Conservation (phyloP, 768 basidiomycete genomes). For the Cytidiella melzeri region DNA sequence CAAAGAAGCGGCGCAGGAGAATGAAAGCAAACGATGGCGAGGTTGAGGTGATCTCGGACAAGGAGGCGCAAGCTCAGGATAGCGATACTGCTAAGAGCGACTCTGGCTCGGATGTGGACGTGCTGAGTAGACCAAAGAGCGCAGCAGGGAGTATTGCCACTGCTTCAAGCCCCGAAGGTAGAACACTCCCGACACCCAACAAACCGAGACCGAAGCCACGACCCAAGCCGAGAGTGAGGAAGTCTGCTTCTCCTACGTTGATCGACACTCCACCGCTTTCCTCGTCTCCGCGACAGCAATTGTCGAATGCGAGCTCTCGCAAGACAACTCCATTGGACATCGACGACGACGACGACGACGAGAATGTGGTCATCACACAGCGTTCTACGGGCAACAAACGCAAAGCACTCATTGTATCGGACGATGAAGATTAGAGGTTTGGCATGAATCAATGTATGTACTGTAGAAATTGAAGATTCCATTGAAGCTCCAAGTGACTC, state of each 20-base stretch:
- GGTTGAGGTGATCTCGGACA: not conserved
- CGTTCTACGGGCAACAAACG: slow-evolving; percentile 17
- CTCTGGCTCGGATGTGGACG: slow-evolving; percentile 23
- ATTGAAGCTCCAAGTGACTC: too few species aligned
- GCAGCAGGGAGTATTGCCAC: slow-evolving; percentile 13
- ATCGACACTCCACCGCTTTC: not conserved
- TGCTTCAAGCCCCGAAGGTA: slow-evolving; percentile 13
- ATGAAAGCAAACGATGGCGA: slow-evolving; percentile 14
- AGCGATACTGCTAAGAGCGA: slow-evolving; percentile 10
- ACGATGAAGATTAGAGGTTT: slow-evolving; percentile 29
- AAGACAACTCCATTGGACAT: not conserved
- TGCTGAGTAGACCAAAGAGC: slow-evolving; percentile 20
- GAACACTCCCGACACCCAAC: slow-evolving; percentile 13
- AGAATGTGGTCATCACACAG: slow-evolving; percentile 2
- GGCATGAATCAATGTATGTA: too few species aligned
- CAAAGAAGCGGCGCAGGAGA: slow-evolving; percentile 55
- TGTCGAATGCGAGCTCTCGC: not conserved
- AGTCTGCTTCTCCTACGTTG: not conserved
- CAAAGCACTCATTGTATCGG: slow-evolving; percentile 30
- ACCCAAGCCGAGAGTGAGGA: slow-evolving; percentile 3
- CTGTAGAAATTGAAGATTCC: too few species aligned
- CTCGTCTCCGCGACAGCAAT: not conserved
- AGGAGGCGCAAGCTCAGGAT: not conserved
- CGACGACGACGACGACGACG: slow-evolving; percentile 18
- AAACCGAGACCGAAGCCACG: slow-evolving; percentile 32